Evolutionary conservation across 345 rosid species (phyloP).

Genomic region (Brassica carinata): DNA sequence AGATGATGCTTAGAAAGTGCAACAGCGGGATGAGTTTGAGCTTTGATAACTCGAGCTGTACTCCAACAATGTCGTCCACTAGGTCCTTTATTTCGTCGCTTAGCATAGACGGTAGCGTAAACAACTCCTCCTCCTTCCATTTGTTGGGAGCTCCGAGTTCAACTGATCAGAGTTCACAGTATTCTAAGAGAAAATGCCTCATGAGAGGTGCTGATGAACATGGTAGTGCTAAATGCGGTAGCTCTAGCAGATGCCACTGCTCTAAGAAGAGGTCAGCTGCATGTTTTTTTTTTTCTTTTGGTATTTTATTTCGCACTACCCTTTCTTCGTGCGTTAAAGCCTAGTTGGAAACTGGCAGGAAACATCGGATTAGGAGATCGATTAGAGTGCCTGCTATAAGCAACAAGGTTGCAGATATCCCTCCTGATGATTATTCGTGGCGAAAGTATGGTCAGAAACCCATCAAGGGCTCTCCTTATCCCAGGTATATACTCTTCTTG

Average conservation of each 20-base stretch:
- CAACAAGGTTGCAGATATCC: slow-evolving; percentile 81
- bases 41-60: slow-evolving; percentile 55
- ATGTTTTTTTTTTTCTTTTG: neutral
- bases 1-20: slow-evolving; percentile 64
- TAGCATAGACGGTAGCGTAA: slow-evolving; percentile 61
- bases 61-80: slow-evolving; percentile 64
- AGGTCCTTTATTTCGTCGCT: slow-evolving; percentile 69
- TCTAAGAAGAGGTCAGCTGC: slow-evolving; percentile 65
- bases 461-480: slow-evolving; percentile 82
- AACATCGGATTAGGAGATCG: slow-evolving; percentile 65
- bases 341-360: slow-evolving; percentile 43
- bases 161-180: slow-evolving; percentile 43
- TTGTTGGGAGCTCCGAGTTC: slow-evolving; percentile 45
- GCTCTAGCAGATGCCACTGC: slow-evolving; percentile 67
- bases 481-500: slow-evolving; percentile 49
- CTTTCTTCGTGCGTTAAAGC: neutral
- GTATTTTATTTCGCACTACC: neutral
- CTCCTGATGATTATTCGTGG: slow-evolving; percentile 85
- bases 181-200: slow-evolving; percentile 55
- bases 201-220: slow-evolving; percentile 55
- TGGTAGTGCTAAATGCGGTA: slow-evolving; percentile 58
- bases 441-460: slow-evolving; percentile 87
- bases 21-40: slow-evolving; percentile 58
- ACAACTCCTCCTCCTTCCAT: slow-evolving; percentile 48
- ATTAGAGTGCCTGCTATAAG: slow-evolving; percentile 83